Evolutionary conservation across 2,329 filamentous ascomycete genomes (phyloP).

Genomic region (Didymella arachidicola): DNA sequence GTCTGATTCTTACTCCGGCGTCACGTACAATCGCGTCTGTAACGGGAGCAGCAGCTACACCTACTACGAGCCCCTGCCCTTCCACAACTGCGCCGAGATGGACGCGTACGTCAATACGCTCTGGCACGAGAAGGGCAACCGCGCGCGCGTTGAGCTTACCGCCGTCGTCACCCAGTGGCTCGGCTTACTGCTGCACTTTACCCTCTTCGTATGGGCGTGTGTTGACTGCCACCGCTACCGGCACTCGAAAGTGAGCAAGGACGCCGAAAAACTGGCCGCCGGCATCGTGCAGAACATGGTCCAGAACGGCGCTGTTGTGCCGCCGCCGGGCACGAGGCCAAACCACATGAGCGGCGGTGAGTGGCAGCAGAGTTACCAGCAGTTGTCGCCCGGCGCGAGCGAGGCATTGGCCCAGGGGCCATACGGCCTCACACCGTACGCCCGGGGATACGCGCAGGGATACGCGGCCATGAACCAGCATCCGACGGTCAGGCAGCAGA

Average conservation of each 20-base stretch:
- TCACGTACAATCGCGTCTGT: constrained; percentile 28
- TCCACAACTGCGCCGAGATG: constrained; percentile 37
- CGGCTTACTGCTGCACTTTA: constrained; percentile 42
- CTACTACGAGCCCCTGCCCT: constrained; percentile 15
- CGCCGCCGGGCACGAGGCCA: constrained; percentile 22
- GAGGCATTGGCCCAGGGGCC: background rate
- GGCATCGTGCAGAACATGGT: constrained; percentile 49
- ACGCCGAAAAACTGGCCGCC: constrained; percentile 45
- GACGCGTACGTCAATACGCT: constrained; percentile 44
- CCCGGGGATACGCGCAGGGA: background rate
- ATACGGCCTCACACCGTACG: background rate
- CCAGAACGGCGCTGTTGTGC: constrained; percentile 39
- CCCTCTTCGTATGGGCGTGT: constrained; percentile 51
- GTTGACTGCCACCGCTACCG: constrained; percentile 44
- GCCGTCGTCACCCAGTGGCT: constrained; percentile 45
- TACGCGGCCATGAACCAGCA: background rate
- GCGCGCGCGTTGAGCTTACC: constrained; percentile 31
- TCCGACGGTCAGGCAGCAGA: background rate
- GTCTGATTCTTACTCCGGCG: constrained; percentile 17
- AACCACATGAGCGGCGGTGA: background rate
- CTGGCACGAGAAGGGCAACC: constrained; percentile 35
- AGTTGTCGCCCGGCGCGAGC: background rate
- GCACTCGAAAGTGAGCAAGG: constrained; percentile 33
- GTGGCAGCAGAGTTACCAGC: constrained; percentile 10
- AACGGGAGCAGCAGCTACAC: constrained; percentile 7